Base-by-base conservation (phyloP, 768 basidiomycete species). In the Lactifluus rugatus region DNA sequence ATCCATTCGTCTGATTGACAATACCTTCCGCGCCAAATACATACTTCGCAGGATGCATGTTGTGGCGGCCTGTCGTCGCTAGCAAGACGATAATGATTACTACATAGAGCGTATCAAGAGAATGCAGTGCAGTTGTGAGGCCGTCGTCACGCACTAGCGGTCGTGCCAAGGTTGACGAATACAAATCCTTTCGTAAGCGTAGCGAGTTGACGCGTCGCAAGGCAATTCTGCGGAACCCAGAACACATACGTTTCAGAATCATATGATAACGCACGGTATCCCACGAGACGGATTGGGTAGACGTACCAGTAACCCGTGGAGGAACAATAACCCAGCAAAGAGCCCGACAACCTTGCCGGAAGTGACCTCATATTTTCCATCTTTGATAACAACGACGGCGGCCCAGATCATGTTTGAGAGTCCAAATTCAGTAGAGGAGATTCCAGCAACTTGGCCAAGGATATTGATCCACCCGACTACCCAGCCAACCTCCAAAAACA, bases 351-450 rank as follows among this genome's bases (percentile, higher is more conserved):
- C 77, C 73, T 87, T 89, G 23, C 85, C 85, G 41, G 78, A 67
- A 2, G 85, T 84, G 23, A 89, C 77, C 26, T 71, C 75, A 64
- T 81, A 85, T 52, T 81, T 69, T 10, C 80, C 83, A 54, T 81
- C 77, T 76, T 75, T 81, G 54, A 78, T 81, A 48, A 87, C 70
- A 19, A 76, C 78, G 34, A 84, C 84, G 3, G 89, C 89, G n/a
- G 83, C 82, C 75, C 85, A 79, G 41, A 89, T 86, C 87, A 88
- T 89, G 67, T 77, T 80, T 21, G 85, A 76, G 21, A 89, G 76
- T 26, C 89, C 89, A 66, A 89, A 92, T 69, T 92, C 89, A 0
- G 89, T 92, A 2, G 87, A 91, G 7, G 90, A 86, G 49, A 92
- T 75, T 28, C 91, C 91, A 13, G 90, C 89, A 56, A 90, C 81